Base-by-base conservation (phyloP, 2,329 filamentous ascomycete genomes). In the Penicillium sp. region DNA sequence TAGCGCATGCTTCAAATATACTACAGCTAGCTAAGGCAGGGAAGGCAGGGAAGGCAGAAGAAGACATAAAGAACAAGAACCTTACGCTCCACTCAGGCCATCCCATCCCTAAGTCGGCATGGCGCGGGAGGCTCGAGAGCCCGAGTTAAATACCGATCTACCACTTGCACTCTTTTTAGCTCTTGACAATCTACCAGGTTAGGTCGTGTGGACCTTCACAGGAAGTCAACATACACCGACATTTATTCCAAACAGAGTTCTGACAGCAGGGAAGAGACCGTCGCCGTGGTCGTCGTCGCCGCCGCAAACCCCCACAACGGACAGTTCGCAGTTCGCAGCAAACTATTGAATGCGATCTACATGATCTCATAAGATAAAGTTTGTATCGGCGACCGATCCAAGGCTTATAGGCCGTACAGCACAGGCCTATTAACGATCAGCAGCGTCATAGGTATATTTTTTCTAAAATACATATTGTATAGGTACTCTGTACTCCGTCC, bases 121-220 rank as follows among this genome's bases (percentile, higher is more conserved):
- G 40, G 50, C 13, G 43, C 23, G 36, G 45, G 51, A 62, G 61
- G 63, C 55, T 55, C 58, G 56, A 50, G 56, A 51, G 53, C 46
- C 33, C 15, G 55, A 41, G n/a, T 58, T 29, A 60, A 57, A 62
- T 63, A 58, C 53, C 44, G 59, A 62, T 65, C 61, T 58, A 49
- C 61, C 43, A 48, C 43, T 33, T 36, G n/a, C 9, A 15, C 21
- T 15, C 21, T 2, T 33, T 25, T 15, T 29, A 44, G 29, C 39
- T 60, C 56, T 53, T 55, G 29, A 48, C 45, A 58, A 61, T 60
- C 49, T 61, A 13, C 49, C 50, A 25, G 27, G 7, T 34, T 23
- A 47, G 31, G 13, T 29, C 41, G 41, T 31, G 53, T 51, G 48
- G 36, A 31, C 46, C 53, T 46, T 23, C 9, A 13, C 3, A 16